Conservation (phyloP, 2,329 filamentous ascomycete species). For the Monosporascus sp. region DNA sequence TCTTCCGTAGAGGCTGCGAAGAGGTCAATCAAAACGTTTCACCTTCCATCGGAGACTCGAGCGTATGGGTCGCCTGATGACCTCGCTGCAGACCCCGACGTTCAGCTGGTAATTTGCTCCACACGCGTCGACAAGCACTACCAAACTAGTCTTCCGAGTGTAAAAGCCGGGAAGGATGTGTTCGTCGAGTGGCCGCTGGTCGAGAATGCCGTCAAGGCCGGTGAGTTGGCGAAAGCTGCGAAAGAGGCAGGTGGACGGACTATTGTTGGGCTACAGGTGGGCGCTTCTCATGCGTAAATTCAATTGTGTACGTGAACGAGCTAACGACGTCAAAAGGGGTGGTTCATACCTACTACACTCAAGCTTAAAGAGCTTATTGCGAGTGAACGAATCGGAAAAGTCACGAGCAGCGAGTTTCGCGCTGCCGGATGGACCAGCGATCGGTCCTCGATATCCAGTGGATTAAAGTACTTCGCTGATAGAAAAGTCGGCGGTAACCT, state of each 20-base stretch:
- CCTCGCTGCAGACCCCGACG: constrained; percentile 41
- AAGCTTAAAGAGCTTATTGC: constrained; percentile 40
- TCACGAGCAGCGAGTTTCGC: constrained; percentile 44
- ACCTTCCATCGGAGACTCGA: constrained; percentile 34
- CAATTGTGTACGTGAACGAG: no score
- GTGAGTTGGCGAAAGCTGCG: constrained; percentile 32
- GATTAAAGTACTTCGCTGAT: constrained; percentile 42
- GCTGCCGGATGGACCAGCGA: constrained; percentile 30
- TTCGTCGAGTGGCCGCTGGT: constrained; percentile 56
- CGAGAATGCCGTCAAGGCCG: constrained; percentile 32
- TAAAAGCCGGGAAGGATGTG: constrained; percentile 45
- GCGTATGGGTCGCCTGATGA: constrained; percentile 44
- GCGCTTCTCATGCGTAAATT: no score
- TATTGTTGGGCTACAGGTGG: constrained; percentile 39
- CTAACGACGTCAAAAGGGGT: constrained; percentile 28
- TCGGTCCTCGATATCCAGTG: constrained; percentile 24
- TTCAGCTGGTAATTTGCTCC: constrained; percentile 49
- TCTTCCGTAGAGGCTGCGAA: constrained; percentile 38
- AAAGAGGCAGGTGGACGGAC: constrained; percentile 29
- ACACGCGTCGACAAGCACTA: constrained; percentile 50
- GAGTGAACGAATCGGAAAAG: constrained; percentile 41
- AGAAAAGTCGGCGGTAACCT: constrained; percentile 41
- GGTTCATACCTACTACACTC: constrained; percentile 34
- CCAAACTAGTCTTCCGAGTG: constrained; percentile 36
- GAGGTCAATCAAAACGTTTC: constrained; percentile 36